Evolutionary conservation across 169 alveolate species (phyloP).

Genomic region (Plasmodium falciparum): DNA sequence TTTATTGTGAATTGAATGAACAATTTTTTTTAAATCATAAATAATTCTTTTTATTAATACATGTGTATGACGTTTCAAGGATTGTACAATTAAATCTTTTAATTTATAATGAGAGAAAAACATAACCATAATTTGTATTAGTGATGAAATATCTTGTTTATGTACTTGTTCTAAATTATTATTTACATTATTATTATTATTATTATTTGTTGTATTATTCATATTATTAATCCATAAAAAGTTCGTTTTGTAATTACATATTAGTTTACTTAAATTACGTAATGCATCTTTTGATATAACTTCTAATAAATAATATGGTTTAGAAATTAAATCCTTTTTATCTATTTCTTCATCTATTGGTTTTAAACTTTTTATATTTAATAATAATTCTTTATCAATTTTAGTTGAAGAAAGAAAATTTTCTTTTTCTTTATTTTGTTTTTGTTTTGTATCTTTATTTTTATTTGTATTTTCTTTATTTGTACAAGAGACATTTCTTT

Average conservation of each 20-base stretch:
- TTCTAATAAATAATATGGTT: slow-evolving; percentile 47
- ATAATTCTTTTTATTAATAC: slow-evolving; percentile 48
- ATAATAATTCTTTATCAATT: slow-evolving; percentile 51
- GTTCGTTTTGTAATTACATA: slow-evolving; percentile 71
- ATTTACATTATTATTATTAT: slow-evolving; percentile 10
- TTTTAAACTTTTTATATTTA: slow-evolving; percentile 48
- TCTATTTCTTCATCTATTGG: slow-evolving; percentile 20
- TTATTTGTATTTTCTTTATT: slow-evolving; percentile 4
- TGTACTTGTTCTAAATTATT: slow-evolving; percentile 75
- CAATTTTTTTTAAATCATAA: slow-evolving; percentile 59
- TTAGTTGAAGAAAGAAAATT: slow-evolving; percentile 25
- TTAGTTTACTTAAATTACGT: slow-evolving; percentile 55
- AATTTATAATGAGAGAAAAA: slow-evolving; percentile 73
- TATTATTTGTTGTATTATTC: not conserved
- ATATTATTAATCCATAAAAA: slow-evolving; percentile 66
- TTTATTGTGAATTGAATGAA: slow-evolving; percentile 27
- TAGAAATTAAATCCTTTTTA: slow-evolving; percentile 20
- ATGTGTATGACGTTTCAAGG: slow-evolving; percentile 68
- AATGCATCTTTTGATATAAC: slow-evolving; percentile 69
- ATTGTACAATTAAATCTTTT: slow-evolving; percentile 21
- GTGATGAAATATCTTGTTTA: slow-evolving; percentile 66
- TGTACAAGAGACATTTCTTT: not conserved
- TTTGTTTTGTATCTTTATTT: slow-evolving; percentile 1
- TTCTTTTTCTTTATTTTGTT: slow-evolving; percentile 25
- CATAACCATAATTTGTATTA: slow-evolving; percentile 50